These are phyloP conservation scores for Rhizoclosmatium globosum DNA, from an alignment of 192 early-diverging fungal species.

Conservation along the genomic window DNA sequence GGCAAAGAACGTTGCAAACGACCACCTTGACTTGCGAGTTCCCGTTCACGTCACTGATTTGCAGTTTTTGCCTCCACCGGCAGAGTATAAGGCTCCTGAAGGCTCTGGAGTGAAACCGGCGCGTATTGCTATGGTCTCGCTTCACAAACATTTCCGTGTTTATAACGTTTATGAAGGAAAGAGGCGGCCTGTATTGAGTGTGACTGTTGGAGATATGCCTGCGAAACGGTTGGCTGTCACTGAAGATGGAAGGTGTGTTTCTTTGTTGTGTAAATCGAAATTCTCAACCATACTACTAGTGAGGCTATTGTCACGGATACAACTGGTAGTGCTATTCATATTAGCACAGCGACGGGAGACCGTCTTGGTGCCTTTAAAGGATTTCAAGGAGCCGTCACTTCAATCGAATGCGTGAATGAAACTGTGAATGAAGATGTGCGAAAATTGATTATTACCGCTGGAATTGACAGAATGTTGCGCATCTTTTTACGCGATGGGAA, in stretches of 20 bases:
- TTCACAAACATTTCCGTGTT: conserved; percentile 75
- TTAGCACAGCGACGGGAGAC: conserved; percentile 41
- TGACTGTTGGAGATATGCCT: conserved; percentile 74
- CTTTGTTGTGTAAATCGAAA: conserved; percentile 55
- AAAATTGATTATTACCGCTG: conserved; percentile 62
- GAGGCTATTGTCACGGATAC: conserved; percentile 51
- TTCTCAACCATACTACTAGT: conserved; percentile 1
- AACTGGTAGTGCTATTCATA: conserved; percentile 42
- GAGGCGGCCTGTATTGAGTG: conserved; percentile 73
- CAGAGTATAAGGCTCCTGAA: conserved; percentile 11
- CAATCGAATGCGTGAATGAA: neutral
- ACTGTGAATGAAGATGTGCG: neutral
- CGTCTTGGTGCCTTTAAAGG: conserved; percentile 46
- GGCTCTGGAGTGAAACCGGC: conserved; percentile 51
- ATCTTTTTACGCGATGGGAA: conserved; percentile 70
- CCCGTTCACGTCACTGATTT: conserved; percentile 91
- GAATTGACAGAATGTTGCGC: conserved; percentile 80
- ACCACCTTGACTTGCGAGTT: conserved; percentile 80
- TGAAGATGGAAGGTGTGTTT: conserved; percentile 45
- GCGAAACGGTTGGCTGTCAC: conserved; percentile 58
- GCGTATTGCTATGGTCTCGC: conserved; percentile 72
- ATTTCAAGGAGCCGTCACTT: conserved; percentile 53
- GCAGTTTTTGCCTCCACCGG: conserved; percentile 61
- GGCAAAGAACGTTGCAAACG: conserved; percentile 85
- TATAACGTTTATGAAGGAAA: conserved; percentile 76